These are phyloP conservation scores for Anaeramoeba flamelloides DNA, from an alignment of 78 protist genomes.

Conservation along the genomic window DNA sequence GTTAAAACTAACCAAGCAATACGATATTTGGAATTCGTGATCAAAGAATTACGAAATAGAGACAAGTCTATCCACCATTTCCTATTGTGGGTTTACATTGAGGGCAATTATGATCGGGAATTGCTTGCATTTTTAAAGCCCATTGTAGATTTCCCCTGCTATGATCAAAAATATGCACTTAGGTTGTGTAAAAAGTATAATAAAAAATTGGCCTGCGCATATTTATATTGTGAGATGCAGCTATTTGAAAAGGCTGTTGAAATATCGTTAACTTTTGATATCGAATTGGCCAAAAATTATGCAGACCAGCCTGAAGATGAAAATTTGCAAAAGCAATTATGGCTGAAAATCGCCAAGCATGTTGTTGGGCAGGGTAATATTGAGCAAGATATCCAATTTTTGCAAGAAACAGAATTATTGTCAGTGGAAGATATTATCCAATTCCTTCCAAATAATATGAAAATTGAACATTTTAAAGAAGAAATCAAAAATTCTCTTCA, in stretches of 20 bases:
- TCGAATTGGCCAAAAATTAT: not conserved
- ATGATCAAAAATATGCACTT: not conserved
- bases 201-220: not conserved
- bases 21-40: not conserved
- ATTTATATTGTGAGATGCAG: not conserved
- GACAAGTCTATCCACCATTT: not conserved
- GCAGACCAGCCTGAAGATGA: not conserved
- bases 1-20: not conserved
- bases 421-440: not conserved
- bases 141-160: not conserved
- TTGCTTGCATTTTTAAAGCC: not conserved
- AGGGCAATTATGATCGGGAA: not conserved
- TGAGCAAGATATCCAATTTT: not conserved
- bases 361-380: not conserved
- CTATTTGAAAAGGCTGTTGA: not conserved
- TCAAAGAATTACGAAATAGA: not conserved
- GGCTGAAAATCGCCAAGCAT: not conserved
- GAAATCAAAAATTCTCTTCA: not conserved
- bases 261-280: not conserved
- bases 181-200: not conserved
- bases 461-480: not conserved
- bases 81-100: not conserved
- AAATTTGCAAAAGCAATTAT: not conserved
- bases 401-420: not conserved
- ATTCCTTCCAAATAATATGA: not conserved